Evolutionary conservation across 169 alveolate genomes (phyloP), one percentile per base, ranked within the genome.

Genomic region (Plasmodium yoelii): DNA sequence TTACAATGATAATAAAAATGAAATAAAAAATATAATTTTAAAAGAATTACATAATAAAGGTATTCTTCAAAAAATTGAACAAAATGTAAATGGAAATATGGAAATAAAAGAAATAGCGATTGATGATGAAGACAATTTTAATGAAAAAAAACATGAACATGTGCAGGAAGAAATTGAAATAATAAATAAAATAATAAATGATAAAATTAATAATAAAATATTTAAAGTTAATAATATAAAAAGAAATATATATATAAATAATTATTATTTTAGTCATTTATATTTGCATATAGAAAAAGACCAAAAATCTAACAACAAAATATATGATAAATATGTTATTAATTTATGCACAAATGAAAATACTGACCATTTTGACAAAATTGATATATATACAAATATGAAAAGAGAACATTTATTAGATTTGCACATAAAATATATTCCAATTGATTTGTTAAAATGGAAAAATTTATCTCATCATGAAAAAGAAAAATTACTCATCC

Each of bases 351-450:
- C 42, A 34, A 34, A 34, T 34, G 42, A 34, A 34, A 34, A 34
- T 34, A 34, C 7, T 7, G 42, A 34, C 0, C 4, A 34, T 34
- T 34, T 34, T 34, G 42, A 3, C 5, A 4, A 34, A 34, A 34
- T 82, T 34, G 90, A 82, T 56, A 68, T 82, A 42, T 82, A 82
- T 53, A 67, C 42, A 42, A 82, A 82, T 56, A 82, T 82, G 90
- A 82, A 82, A 67, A 39, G 56, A 22, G 57, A 68, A 13, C 80
- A 82, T n/a, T 44, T 82, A 5, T 5, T 56, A 9, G 55, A 19
- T 55, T 82, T 82, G 56, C 67, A 82, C 15, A 68, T 67, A 2
- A 82, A 82, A 46, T 82, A 71, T 46, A 22, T 82, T 13, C 56
- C 61, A 26, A 57, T 82, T 67, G 42, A 82, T 0, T 47, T 82